Percentiles rank a stretch among this genome's conserved stretches.
Evolutionary conservation across 352 stramenopile genomes (phyloP).

Genomic region (Globisporangium emineosum): DNA sequence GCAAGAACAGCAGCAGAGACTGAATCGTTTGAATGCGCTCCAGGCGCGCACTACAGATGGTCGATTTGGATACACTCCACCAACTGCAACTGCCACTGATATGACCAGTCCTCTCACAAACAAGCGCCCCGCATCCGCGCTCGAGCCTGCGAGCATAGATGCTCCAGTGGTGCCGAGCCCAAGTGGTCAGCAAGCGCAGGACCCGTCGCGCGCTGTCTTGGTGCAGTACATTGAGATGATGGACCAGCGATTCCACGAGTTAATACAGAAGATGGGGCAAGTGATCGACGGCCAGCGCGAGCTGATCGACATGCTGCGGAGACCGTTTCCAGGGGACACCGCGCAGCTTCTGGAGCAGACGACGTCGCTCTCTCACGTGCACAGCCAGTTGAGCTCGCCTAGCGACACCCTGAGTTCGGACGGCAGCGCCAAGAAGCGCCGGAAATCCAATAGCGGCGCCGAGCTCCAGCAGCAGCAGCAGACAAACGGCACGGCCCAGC

Average conservation of each 20-base stretch:
- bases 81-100: background rate
- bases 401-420: conserved; percentile 7
- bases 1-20: background rate
- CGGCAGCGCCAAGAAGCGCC: conserved; percentile 31
- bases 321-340: conserved; percentile 22
- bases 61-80: conserved; percentile 7
- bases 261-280: conserved; percentile 71
- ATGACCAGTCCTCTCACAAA: background rate
- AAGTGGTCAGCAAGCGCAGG: conserved; percentile 4
- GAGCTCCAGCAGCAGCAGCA: conserved; percentile 10
- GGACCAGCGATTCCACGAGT: conserved; percentile 69
- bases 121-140: conserved; percentile 27
- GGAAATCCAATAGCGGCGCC: conserved; percentile 14
- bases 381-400: conserved; percentile 8
- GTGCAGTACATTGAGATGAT: conserved; percentile 62
- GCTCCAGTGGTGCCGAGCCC: background rate
- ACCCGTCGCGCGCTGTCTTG: conserved; percentile 37
- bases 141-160: conserved; percentile 19
- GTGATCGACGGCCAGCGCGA: conserved; percentile 75
- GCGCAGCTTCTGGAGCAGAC: conserved; percentile 24
- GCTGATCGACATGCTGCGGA: conserved; percentile 57
- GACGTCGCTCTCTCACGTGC: conserved; percentile 21
- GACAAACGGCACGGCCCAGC: conserved; percentile 1
- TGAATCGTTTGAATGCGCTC: background rate
- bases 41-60: conserved; percentile 1